Evolutionary conservation across 1,284 basidiomycete species (phyloP).

Genomic region (Phlebopus sp.): DNA sequence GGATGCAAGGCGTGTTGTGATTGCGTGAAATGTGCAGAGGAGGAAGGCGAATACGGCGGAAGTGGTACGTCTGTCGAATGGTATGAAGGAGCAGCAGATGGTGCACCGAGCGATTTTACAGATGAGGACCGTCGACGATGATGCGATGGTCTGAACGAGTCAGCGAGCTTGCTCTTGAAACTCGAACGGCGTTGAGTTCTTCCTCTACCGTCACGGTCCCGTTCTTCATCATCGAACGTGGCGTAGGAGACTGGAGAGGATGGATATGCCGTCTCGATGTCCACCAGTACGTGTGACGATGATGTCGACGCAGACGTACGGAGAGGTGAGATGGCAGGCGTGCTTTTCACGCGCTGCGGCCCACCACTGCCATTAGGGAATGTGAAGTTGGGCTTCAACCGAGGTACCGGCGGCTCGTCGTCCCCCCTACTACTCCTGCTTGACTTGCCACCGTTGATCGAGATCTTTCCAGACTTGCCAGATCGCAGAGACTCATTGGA

Average conservation of each 20-base stretch:
- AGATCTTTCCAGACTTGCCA: slow-evolving; percentile 36
- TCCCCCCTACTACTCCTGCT: slow-evolving; percentile 27
- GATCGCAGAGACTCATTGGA: slow-evolving; percentile 45
- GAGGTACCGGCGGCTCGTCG: slow-evolving; percentile 31
- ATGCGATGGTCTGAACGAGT: slow-evolving; percentile 38
- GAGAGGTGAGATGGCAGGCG: slow-evolving; percentile 36
- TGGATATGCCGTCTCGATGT: slow-evolving; percentile 22
- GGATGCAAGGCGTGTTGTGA: slow-evolving; percentile 12
- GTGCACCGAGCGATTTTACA: slow-evolving; percentile 34
- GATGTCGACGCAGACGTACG: slow-evolving; percentile 32
- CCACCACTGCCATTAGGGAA: slow-evolving; percentile 12
- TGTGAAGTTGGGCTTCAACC: slow-evolving; percentile 27
- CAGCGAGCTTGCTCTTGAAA: slow-evolving; percentile 45
- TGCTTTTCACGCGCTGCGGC: slow-evolving; percentile 44
- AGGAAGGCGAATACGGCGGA: slow-evolving; percentile 27
- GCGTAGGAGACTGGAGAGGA: slow-evolving; percentile 22
- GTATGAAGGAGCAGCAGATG: slow-evolving; percentile 30
- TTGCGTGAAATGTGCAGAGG: slow-evolving; percentile 11
- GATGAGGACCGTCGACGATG: slow-evolving; percentile 34
- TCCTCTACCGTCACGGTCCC: slow-evolving; percentile 36
- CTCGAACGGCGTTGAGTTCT: slow-evolving; percentile 44
- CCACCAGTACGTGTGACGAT: slow-evolving; percentile 37
- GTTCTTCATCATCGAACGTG: slow-evolving; percentile 31
- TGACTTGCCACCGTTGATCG: slow-evolving; percentile 24
- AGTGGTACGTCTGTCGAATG: slow-evolving; percentile 27